Evolutionary conservation across 768 basidiomycete species (phyloP).

Genomic region (Rhodotorula taiwanensis): DNA sequence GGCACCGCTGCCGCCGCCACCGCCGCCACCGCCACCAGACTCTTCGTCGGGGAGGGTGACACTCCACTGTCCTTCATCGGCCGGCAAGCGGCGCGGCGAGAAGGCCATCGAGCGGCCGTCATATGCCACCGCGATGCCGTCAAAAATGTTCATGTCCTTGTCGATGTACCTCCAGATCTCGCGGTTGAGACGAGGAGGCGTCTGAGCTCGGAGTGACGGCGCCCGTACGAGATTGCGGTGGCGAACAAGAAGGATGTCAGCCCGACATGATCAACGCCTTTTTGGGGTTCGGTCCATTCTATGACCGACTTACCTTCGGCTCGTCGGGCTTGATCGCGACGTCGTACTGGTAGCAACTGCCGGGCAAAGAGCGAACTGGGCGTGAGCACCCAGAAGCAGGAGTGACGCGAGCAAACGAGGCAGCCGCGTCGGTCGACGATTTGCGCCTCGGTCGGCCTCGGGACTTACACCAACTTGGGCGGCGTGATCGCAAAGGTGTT

Average conservation of each 20-base stretch:
- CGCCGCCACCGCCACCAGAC: neutral
- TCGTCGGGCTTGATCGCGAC: neutral
- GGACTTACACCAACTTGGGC: neutral
- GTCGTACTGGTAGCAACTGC: conserved; percentile 13
- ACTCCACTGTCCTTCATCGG: conserved; percentile 4
- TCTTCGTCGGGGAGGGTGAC: conserved; percentile 8
- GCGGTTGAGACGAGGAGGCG: conserved; percentile 6
- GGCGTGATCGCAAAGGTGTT: conserved; percentile 10
- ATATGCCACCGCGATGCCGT: neutral
- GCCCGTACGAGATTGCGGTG: too few relatives aligned
- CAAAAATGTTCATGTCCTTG: neutral
- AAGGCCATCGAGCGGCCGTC: conserved; percentile 12
- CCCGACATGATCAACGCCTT: too few relatives aligned
- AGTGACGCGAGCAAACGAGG: too few relatives aligned
- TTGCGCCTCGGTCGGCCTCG: too few relatives aligned
- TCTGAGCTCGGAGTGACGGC: too few relatives aligned
- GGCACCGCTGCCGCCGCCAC: neutral
- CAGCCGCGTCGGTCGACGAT: too few relatives aligned
- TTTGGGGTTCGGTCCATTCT: too few relatives aligned
- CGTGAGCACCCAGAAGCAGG: too few relatives aligned
- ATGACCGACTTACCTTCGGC: too few relatives aligned
- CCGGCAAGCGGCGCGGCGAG: conserved; percentile 14
- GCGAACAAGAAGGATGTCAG: too few relatives aligned
- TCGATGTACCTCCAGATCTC: conserved; percentile 2
- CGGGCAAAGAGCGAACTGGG: neutral